Conservation (phyloP, 2,329 filamentous ascomycete genomes). For the Beauveria brongniartii region DNA sequence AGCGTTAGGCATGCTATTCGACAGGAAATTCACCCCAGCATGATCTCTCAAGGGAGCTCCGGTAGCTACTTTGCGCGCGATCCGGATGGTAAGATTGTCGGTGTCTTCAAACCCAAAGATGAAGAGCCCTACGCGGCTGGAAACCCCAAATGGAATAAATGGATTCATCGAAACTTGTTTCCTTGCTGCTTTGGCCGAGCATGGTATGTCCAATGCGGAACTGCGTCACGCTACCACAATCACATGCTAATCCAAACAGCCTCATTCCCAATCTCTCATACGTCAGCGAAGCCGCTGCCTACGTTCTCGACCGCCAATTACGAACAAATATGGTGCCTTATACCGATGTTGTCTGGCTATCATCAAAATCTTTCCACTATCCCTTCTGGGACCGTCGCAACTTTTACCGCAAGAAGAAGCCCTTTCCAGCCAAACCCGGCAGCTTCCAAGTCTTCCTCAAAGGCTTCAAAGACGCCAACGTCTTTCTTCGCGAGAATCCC, state of each 20-base stretch:
- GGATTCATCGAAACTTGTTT: slow-evolving; percentile 96
- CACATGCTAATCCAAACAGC: slow-evolving; percentile 27
- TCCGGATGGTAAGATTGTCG: slow-evolving; percentile 84
- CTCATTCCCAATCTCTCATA: slow-evolving; percentile 97
- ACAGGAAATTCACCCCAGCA: slow-evolving; percentile 82
- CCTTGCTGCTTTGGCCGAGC: slow-evolving; percentile 95
- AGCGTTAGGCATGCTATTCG: slow-evolving; percentile 87
- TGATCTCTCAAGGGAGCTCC: slow-evolving; percentile 96
- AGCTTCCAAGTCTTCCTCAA: slow-evolving; percentile 98
- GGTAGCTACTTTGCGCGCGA: slow-evolving; percentile 97
- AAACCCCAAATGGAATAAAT: slow-evolving; percentile 99
- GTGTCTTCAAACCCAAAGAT: slow-evolving; percentile 98
- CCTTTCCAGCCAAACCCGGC: slow-evolving; percentile 80
- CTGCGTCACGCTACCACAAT: background rate
- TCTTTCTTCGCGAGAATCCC: slow-evolving; percentile 89
- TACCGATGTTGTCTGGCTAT: slow-evolving; percentile 87
- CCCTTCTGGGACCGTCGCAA: slow-evolving; percentile 93
- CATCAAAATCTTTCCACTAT: slow-evolving; percentile 96
- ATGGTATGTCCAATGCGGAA: slow-evolving; percentile 46
- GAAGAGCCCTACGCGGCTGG: slow-evolving; percentile 95
- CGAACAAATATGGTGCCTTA: slow-evolving; percentile 91
- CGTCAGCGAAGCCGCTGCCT: slow-evolving; percentile 94
- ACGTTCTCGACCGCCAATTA: slow-evolving; percentile 84
- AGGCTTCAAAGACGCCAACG: slow-evolving; percentile 92
- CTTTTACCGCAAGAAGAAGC: slow-evolving; percentile 79